Base-by-base conservation (phyloP, 1,284 basidiomycete species). In the Moesziomyces antarcticus region DNA sequence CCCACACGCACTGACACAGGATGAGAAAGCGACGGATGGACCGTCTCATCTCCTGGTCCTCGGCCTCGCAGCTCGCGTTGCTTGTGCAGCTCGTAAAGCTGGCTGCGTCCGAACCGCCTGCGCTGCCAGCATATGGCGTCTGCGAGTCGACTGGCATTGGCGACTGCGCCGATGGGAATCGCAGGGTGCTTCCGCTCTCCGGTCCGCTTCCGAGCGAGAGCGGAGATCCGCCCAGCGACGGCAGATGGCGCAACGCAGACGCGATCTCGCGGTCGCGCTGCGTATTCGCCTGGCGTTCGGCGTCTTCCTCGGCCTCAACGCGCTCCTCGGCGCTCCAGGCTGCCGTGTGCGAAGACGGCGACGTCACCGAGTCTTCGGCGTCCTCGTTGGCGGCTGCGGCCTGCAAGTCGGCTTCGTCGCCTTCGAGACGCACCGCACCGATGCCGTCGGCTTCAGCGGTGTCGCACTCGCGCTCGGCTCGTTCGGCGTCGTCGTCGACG, bases 401-500 rank as follows among this genome's bases (percentile, higher is more conserved):
- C 13, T 41, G 52, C 16, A 78, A 48, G 16, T 60, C 47, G 35
- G 63, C 30, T 45, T 78, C 79, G 18, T 70, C 58, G 25, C 78
- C 77, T 11, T 66, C 64, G 13, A 79, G 56, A 16, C 73, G 73
- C 3, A 81, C 58, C 18, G 40, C 87, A 79, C n/a, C 76, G 18
- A 65, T 49, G 21, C 52, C 55, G 25, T 62, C 62, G 6, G 65
- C 70, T 82, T 21, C 79, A 59, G 30, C 78, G 80, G 16, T 27
- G 24, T 59, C 59, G 4, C 53, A 47, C 25, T 69, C 60, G 25
- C 46, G 63, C 33, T 54, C 61, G n/a, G 50, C 87, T 85, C 75
- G 90, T 88, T 40, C 82, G 1, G 80, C 77, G 7, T 84, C 84
- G 67, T 87, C 86, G 52, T 87, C 86, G 2, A 94, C 92, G 5